phyloP scores from a whole-genome alignment of 1,139 yeast species.

The Geotrichum histeridarum region DNA sequence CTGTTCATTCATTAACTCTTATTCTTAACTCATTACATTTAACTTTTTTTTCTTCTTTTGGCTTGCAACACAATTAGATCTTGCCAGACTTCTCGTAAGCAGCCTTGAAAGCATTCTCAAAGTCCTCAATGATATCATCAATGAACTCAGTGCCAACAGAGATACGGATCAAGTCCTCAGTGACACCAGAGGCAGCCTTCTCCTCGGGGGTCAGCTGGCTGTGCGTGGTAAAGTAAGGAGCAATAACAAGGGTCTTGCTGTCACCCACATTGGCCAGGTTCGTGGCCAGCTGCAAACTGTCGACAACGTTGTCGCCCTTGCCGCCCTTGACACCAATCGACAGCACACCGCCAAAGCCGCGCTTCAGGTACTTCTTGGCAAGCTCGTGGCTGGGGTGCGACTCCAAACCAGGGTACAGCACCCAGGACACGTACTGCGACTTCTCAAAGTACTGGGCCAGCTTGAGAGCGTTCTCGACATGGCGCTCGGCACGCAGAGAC shows the following conservation, averaged over 20 bases:
- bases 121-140: slow-evolving; percentile 82
- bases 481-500: slow-evolving; percentile 90
- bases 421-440: slow-evolving; percentile 74
- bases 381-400: slow-evolving; percentile 76
- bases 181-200: slow-evolving; percentile 75
- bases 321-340: slow-evolving; percentile 72
- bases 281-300: slow-evolving; percentile 73
- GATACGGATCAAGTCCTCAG: slow-evolving; percentile 80
- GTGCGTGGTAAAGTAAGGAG: slow-evolving; percentile 94
- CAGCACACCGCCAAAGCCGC: slow-evolving; percentile 80
- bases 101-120: slow-evolving; percentile 63
- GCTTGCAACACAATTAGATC: background rate
- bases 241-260: slow-evolving; percentile 86
- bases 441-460: slow-evolving; percentile 73
- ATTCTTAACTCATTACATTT: too few species aligned
- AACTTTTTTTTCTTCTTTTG: background rate
- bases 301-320: slow-evolving; percentile 79
- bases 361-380: slow-evolving; percentile 73
- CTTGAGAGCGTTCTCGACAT: slow-evolving; percentile 74
- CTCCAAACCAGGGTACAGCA: slow-evolving; percentile 84
- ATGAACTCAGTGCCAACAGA: slow-evolving; percentile 86
- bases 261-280: slow-evolving; percentile 97
- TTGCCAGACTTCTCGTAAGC: slow-evolving; percentile 21
- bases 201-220: slow-evolving; percentile 82
- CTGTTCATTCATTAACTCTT: too few species aligned